Evolutionary conservation across 164 flowering plant genomes (phyloP).

Genomic region (Annona cherimola): DNA sequence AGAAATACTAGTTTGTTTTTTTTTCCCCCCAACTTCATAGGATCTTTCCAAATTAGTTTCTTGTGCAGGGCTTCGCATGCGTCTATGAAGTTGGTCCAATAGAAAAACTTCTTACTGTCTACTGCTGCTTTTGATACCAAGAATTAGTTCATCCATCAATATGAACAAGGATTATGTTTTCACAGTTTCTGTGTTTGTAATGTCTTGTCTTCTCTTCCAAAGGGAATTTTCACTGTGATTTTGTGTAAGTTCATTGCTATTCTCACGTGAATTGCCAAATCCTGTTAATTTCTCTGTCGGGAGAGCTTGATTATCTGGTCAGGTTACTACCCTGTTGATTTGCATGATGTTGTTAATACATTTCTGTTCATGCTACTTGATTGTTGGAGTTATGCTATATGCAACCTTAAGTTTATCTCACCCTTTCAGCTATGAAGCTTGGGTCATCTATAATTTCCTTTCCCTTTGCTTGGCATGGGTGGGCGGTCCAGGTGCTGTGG

Average conservation of each 20-base stretch:
- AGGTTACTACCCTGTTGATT: neutral
- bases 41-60: too few relatives aligned
- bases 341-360: neutral
- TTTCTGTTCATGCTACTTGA: neutral
- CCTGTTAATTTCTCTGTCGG: neutral
- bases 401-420: slow-evolving; percentile 8
- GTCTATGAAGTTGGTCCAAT: too few relatives aligned
- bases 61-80: too few relatives aligned
- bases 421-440: slow-evolving; percentile 88
- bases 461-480: slow-evolving; percentile 98
- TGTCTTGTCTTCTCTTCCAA: too few relatives aligned
- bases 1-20: too few relatives aligned
- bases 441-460: slow-evolving; percentile 96
- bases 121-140: too few relatives aligned
- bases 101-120: too few relatives aligned
- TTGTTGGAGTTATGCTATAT: neutral
- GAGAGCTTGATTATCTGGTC: neutral
- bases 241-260: neutral
- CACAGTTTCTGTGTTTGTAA: too few relatives aligned
- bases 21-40: too few relatives aligned
- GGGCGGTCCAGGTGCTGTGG: slow-evolving; percentile 98
- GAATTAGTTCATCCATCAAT: too few relatives aligned
- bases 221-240: neutral
- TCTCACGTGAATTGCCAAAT: neutral
- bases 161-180: too few relatives aligned